Evolutionary conservation across 1,139 yeast genomes (phyloP).

Genomic region (Pichia sp.): DNA sequence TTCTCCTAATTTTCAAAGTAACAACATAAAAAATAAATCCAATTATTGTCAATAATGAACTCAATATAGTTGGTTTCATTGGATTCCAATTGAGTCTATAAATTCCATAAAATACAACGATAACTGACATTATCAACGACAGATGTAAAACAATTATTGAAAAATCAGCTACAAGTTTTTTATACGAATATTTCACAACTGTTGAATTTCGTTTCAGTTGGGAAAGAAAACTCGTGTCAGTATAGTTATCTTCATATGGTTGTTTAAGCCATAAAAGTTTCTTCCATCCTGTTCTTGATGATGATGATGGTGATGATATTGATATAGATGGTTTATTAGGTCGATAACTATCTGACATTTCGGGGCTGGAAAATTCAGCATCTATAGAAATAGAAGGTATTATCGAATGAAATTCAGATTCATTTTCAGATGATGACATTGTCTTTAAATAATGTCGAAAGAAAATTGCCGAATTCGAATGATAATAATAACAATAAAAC

Average conservation of each 20-base stretch:
- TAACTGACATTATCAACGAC: conserved; percentile 53
- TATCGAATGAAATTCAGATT: neutral
- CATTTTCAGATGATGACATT: conserved; percentile 6
- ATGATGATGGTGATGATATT: neutral
- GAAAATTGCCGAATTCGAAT: too few species aligned
- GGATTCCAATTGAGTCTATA: conserved; percentile 44
- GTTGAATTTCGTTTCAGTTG: conserved; percentile 74
- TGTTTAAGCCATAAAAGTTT: conserved; percentile 84
- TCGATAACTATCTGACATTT: neutral
- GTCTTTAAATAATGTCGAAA: too few species aligned
- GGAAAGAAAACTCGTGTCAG: conserved; percentile 71
- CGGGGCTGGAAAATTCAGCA: neutral
- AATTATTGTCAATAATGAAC: conserved; percentile 27
- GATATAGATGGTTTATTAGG: neutral
- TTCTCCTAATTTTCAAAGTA: conserved; percentile 24
- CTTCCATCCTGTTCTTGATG: conserved; percentile 56
- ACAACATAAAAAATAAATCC: conserved; percentile 31
- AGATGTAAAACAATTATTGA: conserved; percentile 62
- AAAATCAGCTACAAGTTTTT: conserved; percentile 61
- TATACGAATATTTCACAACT: conserved; percentile 60
- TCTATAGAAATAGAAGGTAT: neutral
- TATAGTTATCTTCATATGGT: conserved; percentile 88
- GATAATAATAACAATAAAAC: too few species aligned
- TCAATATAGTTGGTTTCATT: conserved; percentile 31
- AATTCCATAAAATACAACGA: conserved; percentile 55